These are phyloP conservation scores for Tubosaeta sp. DNA, from an alignment of 768 basidiomycete genomes.

Conservation along the genomic window DNA sequence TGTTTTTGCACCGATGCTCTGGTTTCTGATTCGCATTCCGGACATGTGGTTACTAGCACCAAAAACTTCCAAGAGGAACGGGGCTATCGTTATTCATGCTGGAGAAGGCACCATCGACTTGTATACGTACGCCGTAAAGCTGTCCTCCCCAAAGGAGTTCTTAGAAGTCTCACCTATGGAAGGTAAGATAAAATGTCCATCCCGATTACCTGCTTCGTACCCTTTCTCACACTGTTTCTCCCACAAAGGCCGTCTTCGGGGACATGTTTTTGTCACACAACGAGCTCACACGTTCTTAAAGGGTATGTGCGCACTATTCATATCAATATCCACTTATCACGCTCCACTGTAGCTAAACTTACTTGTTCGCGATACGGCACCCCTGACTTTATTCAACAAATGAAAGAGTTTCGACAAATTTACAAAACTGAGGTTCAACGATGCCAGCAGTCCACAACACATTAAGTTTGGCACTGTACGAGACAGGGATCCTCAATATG, in stretches of 20 bases:
- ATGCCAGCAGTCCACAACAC: slow-evolving; percentile 30
- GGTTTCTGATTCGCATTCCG: background rate
- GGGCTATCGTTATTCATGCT: slow-evolving; percentile 40
- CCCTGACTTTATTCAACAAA: slow-evolving; percentile 28
- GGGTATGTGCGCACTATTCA: slow-evolving; percentile 13
- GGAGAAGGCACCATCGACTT: slow-evolving; percentile 30
- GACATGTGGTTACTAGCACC: background rate
- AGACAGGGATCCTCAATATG: slow-evolving; percentile 31
- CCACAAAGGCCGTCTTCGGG: slow-evolving; percentile 33
- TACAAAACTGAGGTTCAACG: slow-evolving; percentile 40
- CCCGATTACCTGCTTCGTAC: background rate
- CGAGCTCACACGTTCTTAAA: slow-evolving; percentile 26
- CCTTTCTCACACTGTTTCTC: background rate
- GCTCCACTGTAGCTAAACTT: slow-evolving; percentile 23
- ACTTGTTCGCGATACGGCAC: slow-evolving; percentile 26
- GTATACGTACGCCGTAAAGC: slow-evolving; percentile 25
- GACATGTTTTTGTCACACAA: slow-evolving; percentile 34
- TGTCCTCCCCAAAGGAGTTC: slow-evolving; percentile 19
- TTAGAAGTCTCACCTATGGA: slow-evolving; percentile 33
- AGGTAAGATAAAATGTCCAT: slow-evolving; percentile 13
- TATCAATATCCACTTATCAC: background rate
- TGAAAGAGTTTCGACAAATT: slow-evolving; percentile 34
- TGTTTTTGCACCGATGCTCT: slow-evolving; percentile 26
- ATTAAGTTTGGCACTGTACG: slow-evolving; percentile 36
- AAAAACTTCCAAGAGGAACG: slow-evolving; percentile 11